Base-by-base conservation (phyloP, 2,329 filamentous ascomycete genomes). In the Rutstroemia sp. region DNA sequence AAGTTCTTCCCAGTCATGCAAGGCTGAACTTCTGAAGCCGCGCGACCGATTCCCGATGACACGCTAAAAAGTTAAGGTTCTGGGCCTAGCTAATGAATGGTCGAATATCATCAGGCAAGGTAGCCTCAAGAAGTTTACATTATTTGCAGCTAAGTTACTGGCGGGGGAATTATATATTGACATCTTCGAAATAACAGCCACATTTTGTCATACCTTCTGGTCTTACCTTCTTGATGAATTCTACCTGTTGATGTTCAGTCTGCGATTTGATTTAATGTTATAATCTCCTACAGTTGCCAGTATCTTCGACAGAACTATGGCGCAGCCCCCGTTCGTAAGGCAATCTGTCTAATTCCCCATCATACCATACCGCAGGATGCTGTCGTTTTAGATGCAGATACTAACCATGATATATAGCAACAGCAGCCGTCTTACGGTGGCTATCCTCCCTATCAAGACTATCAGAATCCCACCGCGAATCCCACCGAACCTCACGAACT, bases 251-350 rank as follows among this genome's bases (percentile, higher is more conserved):
- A 51, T 55, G 19, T 44, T 21, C 16, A 16, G 25, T 50, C 30
- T 51, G 25, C 38, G 17, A 38, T 44, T 37, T 23, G 23, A 38
- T 51, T 44, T 51, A 45, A 55, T 55, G 25, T 44, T 44, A 44
- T 55, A 50, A 51, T 44, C 30, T 51, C 25, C 37, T 16, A 19
- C 47, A 44, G 38, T 30, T 51, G 39, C 17, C 38, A 30, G 17
- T 49, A 49, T 54, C 46, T 55, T 55, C 19, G 38, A 55, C n/a
- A 51, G 38, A 27, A 55, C 21, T 16, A 55, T 55, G 53, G 47
- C 53, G 53, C 53, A 55, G 50, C 53, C 46, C 44, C 53, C 53
- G 8, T 55, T 55, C 19, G 53, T 55, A 55, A 51, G 52, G 53
- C 53, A 55, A 55, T 44, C 53, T 55, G 53, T 55, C 45, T 38